Percentiles rank a stretch among this genome's conserved stretches.
Conservation (phyloP, 139 green algal species). For the Tetradesmus lagerheimii region DNA sequence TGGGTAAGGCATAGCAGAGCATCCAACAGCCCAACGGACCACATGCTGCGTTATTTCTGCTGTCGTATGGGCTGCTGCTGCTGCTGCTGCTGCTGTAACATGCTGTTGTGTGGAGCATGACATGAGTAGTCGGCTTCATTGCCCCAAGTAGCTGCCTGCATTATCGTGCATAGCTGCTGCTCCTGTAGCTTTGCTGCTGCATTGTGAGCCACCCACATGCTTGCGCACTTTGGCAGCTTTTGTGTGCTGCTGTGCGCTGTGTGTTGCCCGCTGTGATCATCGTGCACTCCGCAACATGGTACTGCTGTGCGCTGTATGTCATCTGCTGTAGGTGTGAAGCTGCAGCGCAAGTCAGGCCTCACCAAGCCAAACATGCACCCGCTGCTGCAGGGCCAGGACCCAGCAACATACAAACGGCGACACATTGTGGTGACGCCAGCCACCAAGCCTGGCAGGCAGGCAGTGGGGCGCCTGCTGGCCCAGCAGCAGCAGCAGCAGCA, state of each 20-base stretch:
- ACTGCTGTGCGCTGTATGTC: neutral
- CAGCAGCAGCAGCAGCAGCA: slow-evolving; percentile 9
- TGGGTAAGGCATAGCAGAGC: neutral
- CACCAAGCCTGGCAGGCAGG: neutral
- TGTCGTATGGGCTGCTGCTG: neutral
- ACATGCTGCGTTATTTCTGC: no score
- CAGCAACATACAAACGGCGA: neutral
- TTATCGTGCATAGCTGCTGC: no score
- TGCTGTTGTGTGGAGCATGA: no score
- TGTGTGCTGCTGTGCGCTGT: no score
- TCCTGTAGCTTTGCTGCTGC: no score
- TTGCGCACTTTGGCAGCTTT: no score
- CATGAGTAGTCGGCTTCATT: no score
- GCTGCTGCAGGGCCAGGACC: slow-evolving; percentile 23
- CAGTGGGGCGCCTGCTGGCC: neutral
- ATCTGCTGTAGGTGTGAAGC: neutral
- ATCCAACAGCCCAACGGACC: no score
- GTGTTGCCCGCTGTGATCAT: no score
- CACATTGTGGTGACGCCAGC: neutral
- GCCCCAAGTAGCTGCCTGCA: no score
- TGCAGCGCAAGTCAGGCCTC: neutral
- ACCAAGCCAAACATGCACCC: slow-evolving; percentile 21
- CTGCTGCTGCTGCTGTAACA: neutral
- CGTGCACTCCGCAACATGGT: no score
- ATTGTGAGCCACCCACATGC: no score